Percentiles rank a stretch among this genome's conserved stretches.
Conservation (phyloP, 1,139 yeast species). For the Geotrichum histeridarum region DNA sequence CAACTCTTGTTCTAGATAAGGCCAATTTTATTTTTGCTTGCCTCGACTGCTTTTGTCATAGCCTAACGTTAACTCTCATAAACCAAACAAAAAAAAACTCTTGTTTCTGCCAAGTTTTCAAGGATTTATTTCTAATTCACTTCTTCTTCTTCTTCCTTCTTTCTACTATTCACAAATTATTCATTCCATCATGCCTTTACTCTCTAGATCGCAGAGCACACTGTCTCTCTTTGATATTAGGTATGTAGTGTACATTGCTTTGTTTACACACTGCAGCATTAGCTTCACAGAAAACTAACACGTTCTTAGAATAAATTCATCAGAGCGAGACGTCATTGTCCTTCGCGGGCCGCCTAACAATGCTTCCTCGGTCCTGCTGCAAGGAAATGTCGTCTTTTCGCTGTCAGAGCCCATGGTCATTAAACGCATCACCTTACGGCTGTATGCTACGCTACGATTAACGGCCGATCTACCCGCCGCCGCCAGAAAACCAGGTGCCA, state of each 20-base stretch:
- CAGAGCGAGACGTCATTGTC: slow-evolving; percentile 75
- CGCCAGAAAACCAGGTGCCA: slow-evolving; percentile 44
- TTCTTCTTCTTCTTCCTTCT: not conserved
- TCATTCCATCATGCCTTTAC: slow-evolving; percentile 10
- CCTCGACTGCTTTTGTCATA: too few relatives aligned
- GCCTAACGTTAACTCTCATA: too few relatives aligned
- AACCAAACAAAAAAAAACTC: too few relatives aligned
- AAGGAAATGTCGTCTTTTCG: slow-evolving; percentile 75
- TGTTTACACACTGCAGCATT: too few relatives aligned
- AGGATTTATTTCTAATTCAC: not conserved
- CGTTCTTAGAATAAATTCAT: slow-evolving; percentile 47
- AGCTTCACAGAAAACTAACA: not conserved
- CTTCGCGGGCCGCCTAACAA: slow-evolving; percentile 72
- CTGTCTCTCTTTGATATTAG: slow-evolving; percentile 15
- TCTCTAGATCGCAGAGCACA: slow-evolving; percentile 6
- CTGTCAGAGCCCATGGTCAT: slow-evolving; percentile 71
- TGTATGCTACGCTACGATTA: slow-evolving; percentile 60
- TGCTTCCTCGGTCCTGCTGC: slow-evolving; percentile 69
- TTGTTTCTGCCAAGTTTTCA: not conserved
- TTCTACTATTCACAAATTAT: not conserved
- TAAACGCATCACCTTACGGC: slow-evolving; percentile 54
- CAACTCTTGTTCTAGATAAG: too few relatives aligned
- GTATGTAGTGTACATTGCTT: not conserved
- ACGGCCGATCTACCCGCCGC: slow-evolving; percentile 31
- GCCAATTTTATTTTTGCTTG: too few relatives aligned